These are phyloP conservation scores for Xylaria longipes DNA, from an alignment of 495 filamentous ascomycete genomes.

Conservation along the genomic window DNA sequence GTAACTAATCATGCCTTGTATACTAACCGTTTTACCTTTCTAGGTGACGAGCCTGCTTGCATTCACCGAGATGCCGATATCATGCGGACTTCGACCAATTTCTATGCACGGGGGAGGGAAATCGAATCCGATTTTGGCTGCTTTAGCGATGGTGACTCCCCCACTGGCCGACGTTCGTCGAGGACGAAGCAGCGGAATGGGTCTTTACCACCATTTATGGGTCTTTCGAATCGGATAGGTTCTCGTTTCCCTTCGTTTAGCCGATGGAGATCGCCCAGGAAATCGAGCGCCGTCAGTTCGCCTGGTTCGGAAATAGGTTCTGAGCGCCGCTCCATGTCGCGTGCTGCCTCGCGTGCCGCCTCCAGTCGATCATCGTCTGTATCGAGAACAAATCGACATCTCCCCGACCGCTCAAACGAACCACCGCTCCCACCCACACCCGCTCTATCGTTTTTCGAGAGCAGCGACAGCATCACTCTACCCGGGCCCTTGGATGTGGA, in stretches of 20 bases:
- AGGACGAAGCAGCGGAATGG: slow-evolving; percentile 68
- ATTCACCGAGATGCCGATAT: slow-evolving; percentile 46
- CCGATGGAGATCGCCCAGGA: slow-evolving; percentile 66
- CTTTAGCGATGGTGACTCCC: slow-evolving; percentile 65
- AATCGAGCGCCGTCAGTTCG: slow-evolving; percentile 53
- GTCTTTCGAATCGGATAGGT: slow-evolving; percentile 70
- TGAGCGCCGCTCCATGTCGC: slow-evolving; percentile 49
- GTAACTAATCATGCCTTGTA: not conserved
- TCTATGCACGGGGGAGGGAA: slow-evolving; percentile 39
- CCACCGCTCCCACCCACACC: slow-evolving; percentile 68
- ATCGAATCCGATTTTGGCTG: slow-evolving; percentile 67
- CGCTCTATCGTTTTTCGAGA: slow-evolving; percentile 69
- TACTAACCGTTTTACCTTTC: slow-evolving; percentile 24
- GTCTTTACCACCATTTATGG: slow-evolving; percentile 66
- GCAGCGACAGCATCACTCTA: slow-evolving; percentile 52
- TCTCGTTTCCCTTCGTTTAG: slow-evolving; percentile 76
- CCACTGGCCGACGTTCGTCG: slow-evolving; percentile 50
- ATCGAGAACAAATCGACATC: slow-evolving; percentile 61
- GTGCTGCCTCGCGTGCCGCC: slow-evolving; percentile 50
- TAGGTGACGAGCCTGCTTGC: slow-evolving; percentile 56
- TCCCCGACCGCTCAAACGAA: slow-evolving; percentile 58
- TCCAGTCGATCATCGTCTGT: slow-evolving; percentile 76
- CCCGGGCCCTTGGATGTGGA: slow-evolving; percentile 63
- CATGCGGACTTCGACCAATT: slow-evolving; percentile 46
- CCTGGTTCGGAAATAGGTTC: slow-evolving; percentile 55